Base-by-base conservation (phyloP, 2,329 filamentous ascomycete genomes). In the Alternaria ethzedia region DNA sequence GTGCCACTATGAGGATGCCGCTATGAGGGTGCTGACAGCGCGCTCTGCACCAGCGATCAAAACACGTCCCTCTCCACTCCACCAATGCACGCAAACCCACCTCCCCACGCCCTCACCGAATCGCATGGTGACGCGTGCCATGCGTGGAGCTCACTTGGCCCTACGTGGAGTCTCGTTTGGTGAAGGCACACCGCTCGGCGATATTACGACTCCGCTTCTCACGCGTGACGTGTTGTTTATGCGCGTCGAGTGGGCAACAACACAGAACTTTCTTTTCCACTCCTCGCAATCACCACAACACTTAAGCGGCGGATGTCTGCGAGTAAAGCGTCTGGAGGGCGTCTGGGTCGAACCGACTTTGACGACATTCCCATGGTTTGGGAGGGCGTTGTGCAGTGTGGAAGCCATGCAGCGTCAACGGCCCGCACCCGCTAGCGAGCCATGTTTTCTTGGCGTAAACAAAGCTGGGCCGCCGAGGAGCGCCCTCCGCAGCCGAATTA, bases 51-150 rank as follows among this genome's bases (percentile, higher is more conserved):
- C 13, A 52, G 49, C 54, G 25, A 60, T 63, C 57, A 54, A 60
- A 67, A 65, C 62, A 69, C 55, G 47, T 36, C 52, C 36, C 13
- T 46, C 49, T 28, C 46, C 45, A 56, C 57, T 46, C 59, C 21
- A 36, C 57, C 50, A 59, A 58, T 45, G 43, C 57, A 45, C 36
- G 46, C 44, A 25, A 41, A 50, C n/a, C 11, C 51, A 28, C 44
- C 59, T 52, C 45, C 52, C 43, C 46, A 20, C 12, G 5, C 30
- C 43, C 10, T 50, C 65, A 66, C 62, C 75, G 74, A 77, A 78
- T 78, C 52, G 68, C 68, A 64, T 55, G 55, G 32, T 68, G 76
- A 72, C 75, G 74, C 75, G 76, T 78, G 67, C 73, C 71, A 63
- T 77, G 73, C 76, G 68, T 72, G 62, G 61, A 63, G 64, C 72